Evolutionary conservation across 352 stramenopile genomes (phyloP).

Genomic region (Globisporangium emineosum): DNA sequence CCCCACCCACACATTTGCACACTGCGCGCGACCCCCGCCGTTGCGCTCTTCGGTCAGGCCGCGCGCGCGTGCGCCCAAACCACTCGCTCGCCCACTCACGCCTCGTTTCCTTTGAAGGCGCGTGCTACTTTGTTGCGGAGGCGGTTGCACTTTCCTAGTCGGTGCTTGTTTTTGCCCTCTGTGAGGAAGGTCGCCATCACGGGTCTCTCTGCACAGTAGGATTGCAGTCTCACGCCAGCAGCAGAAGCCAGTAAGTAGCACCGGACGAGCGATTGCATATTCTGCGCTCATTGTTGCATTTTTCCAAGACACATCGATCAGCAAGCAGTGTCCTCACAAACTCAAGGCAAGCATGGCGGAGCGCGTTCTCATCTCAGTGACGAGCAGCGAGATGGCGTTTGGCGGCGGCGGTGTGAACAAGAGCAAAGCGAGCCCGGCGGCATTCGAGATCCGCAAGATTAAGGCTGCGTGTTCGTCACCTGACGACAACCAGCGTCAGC

Average conservation of each 20-base stretch:
- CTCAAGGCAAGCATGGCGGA: constrained; percentile 5
- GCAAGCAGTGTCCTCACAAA: background rate
- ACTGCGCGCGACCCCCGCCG: too few species aligned
- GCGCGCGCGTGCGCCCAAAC: background rate
- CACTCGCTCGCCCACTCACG: background rate
- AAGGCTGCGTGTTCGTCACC: background rate
- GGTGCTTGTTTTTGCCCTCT: background rate
- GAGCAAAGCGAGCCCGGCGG: constrained; percentile 9
- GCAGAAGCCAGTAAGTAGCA: background rate
- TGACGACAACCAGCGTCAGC: constrained; percentile 7
- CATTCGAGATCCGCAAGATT: constrained; percentile 18
- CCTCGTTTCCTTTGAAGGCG: background rate
- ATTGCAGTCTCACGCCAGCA: background rate
- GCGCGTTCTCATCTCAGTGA: constrained; percentile 10
- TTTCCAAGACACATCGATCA: background rate
- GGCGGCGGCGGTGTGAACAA: background rate
- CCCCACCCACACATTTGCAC: background rate
- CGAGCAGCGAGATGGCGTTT: constrained; percentile 7
- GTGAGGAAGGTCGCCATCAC: background rate
- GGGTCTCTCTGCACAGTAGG: too few species aligned
- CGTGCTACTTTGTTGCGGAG: background rate
- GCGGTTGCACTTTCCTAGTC: background rate
- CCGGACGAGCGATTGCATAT: background rate
- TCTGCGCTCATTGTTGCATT: background rate
- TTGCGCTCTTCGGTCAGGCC: background rate